Evolutionary conservation across 805 yeast species (phyloP), one percentile per base, ranked within the genome.

Genomic region (Blastobotrys chiropterorum): DNA sequence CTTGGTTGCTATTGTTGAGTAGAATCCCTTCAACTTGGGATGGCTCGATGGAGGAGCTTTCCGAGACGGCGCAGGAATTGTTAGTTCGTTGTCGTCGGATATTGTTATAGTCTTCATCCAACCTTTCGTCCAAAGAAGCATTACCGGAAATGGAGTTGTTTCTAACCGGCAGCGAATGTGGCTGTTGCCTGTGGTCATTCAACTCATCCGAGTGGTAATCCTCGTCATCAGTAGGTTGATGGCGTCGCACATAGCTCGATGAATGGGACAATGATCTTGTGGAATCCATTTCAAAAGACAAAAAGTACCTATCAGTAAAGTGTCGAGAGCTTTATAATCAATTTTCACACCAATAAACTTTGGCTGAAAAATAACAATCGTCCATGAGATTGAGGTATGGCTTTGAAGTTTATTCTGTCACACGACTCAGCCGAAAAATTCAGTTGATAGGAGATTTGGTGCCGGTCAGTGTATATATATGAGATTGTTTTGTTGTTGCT

Each of bases 171-270:
- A 70, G 52, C 21, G 74, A 63, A 53, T 72, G 76, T 2, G 76
- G 70, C 56, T 76, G 79, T 58, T 72, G 68, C 53, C 81, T 72
- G 59, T 77, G 81, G 59, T 77, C 81, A 55, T 75, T 67, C 38
- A 77, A 62, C 49, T 67, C 75, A 16, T 44, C 46, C 17, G 46
- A 20, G n/a, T 44, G 46, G 47, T 17, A 43, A 15, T 43, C 46
- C 3, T 26, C 34, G 34, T 26, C 34, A 26, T 26, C 34, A 26
- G 8, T 26, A 6, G 34, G 5, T 26, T 26, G 34, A 26, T 11
- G 34, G 11, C 34, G n/a, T n/a, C n/a, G 34, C 34, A 5, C 34
- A 26, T 26, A 26, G 34, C 34, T 26, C 11, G 34, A 26, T 6
- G 34, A 26, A 26, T 26, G 34, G 34, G 34, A 26, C 34, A 26